Evolutionary conservation across 345 rosid genomes (phyloP), one percentile per base, ranked within the genome.

Genomic region (Stellera chamaejasme): DNA sequence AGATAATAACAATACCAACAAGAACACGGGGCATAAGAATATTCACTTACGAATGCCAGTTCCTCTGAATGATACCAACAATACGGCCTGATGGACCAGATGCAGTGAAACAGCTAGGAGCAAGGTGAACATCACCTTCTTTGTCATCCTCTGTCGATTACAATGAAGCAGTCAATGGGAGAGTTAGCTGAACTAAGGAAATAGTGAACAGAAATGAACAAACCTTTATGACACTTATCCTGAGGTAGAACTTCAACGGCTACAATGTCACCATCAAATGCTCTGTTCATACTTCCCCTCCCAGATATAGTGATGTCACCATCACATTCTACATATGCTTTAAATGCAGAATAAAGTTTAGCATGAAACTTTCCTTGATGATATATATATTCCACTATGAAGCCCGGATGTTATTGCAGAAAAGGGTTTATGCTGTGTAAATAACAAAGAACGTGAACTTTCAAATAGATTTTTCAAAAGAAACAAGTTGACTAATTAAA

Each of bases 271-370:
- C 96, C 85, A 62, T 93, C 96, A 56, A 93, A 93, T 66, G 99
- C 90, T 63, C 99, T 75, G 59, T 93, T 93, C 99, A 93, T 93
- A 75, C 87, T 87, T 70, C 76, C 77, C 54, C 99, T 92, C 25
- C 96, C 97, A 72, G 80, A 76, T 23, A 93, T 76, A 61, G 85
- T 82, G 48, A 93, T 90, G 75, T 93, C 97, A 16, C 99, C 81
- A n/a, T 93, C 96, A 58, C 95, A 89, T 71, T 96, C 99, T 73
- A 89, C 97, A 73, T 93, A 93, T 64, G 99, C 96, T 77, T 94
- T 92, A 60, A 85, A 90, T 48, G 99, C 88, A 79, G 85, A 90
- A 60, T 87, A 94, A 70, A 96, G 85, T 63, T 87, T 94, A 65
- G 90, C 93, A 23, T 95, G 87, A 61, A 90, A 87, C 69, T 94